Conservation (phyloP, 148 eudicot genomes). For the Rhododendron simsii region DNA sequence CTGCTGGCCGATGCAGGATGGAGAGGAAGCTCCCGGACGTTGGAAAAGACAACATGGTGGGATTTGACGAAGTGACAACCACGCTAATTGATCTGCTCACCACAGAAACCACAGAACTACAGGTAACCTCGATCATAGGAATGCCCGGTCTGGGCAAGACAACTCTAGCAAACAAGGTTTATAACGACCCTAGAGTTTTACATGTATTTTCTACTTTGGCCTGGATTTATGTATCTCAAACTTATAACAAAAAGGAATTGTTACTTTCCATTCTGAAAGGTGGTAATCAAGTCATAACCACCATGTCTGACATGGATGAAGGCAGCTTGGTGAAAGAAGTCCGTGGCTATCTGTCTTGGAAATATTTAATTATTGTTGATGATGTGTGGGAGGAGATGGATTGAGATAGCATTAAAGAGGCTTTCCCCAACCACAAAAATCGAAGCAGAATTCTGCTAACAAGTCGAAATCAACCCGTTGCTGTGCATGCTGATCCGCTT, state of each 20-base stretch:
- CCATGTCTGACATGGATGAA: neutral
- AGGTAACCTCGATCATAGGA: slow-evolving; percentile 26
- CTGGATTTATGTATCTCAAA: slow-evolving; percentile 32
- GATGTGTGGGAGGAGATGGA: slow-evolving; percentile 24
- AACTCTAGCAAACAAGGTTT: slow-evolving; percentile 30
- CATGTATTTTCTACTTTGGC: slow-evolving; percentile 18
- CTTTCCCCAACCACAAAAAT: slow-evolving; percentile 10
- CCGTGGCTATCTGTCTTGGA: neutral
- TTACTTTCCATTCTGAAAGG: slow-evolving; percentile 11
- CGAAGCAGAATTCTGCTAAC: slow-evolving; percentile 18
- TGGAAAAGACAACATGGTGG: slow-evolving; percentile 29
- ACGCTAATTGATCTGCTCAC: slow-evolving; percentile 19
- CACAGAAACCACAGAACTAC: neutral
- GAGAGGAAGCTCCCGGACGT: slow-evolving; percentile 4
- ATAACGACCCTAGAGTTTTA: slow-evolving; percentile 12
- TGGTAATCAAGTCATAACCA: neutral
- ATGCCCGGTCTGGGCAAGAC: slow-evolving; percentile 41
- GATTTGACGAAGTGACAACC: slow-evolving; percentile 32
- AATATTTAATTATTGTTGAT: slow-evolving; percentile 24
- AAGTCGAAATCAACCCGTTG: slow-evolving; percentile 13
- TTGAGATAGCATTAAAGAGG: slow-evolving; percentile 23
- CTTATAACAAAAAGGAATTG: slow-evolving; percentile 15
- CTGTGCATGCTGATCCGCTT: slow-evolving; percentile 10
- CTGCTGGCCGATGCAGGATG: no score
- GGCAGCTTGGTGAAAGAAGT: slow-evolving; percentile 9